Evolutionary conservation across 148 eudicot genomes (phyloP), one percentile per base, ranked within the genome.

Genomic region (Chenopodium quinoa): DNA sequence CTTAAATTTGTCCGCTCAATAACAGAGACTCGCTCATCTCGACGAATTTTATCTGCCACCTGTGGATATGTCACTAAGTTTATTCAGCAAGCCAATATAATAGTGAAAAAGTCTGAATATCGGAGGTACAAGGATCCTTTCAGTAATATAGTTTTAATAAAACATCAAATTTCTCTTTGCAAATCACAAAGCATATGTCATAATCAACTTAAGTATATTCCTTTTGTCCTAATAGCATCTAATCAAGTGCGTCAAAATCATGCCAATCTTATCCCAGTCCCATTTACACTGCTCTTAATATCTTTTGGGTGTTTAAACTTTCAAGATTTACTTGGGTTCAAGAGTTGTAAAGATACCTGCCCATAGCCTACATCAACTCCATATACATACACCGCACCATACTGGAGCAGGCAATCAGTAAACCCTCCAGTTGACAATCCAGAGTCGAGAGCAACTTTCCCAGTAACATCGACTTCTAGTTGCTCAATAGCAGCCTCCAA

Each of bases 381-480:
- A 88, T 94, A 97, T 50, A 96, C 98, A 81, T 83, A 86, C 46
- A 90, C 80, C 80, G 98, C 99, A 82, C 97, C 99, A 80, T 92
- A 80, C 82, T 94, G 99, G 82, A 97, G 99, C 78, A 97, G 87
- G 87, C 99, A 97, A 86, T 97, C 99, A 77, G 97, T 97, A 82
- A 97, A 97, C 54, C 99, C 99, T 80, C 99, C 99, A 56, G 99
- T 94, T 72, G 99, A 97, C 84, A 97, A 88, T 37, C 99, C 99
- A 22, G 98, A 92, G 83, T 97, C 99, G 74, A 97, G 97, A 83
- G 98, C 99, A 80, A 92, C 90, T 90, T 91, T 94, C 58, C 95
- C 99, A 74, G 83, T 29, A 48, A 97, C 93, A 94, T 94, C 95
- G 52, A 97, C 85, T 83, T 75, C 93, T 48, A 97, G 86, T 86